Base-by-base conservation (phyloP, 2,329 filamentous ascomycete genomes). In the Alternaria consortialis region DNA sequence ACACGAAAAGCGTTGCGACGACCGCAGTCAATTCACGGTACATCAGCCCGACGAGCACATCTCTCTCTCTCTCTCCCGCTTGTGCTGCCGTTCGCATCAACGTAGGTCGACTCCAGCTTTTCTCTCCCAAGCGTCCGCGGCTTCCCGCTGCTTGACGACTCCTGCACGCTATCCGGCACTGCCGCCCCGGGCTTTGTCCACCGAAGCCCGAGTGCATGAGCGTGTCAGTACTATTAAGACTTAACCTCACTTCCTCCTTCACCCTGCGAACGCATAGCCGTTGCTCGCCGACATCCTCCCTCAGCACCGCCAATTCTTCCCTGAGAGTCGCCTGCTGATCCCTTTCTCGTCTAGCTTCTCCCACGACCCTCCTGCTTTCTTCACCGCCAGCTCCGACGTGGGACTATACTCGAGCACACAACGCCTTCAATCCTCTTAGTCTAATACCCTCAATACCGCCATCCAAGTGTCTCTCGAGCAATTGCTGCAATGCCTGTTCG, bases 401-500 rank as follows among this genome's bases (percentile, higher is more conserved):
- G 56, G 51, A 40, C 51, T 13, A 29, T 20, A 39, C 54, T 55
- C 48, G 36, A 58, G 46, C 42, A 42, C 44, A 50, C 53, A 12
- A 31, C 60, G 25, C 48, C 43, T 34, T 20, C 44, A 17, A 34
- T 57, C 52, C 47, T 46, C 40, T 12, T 13, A 36, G 36, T 47
- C 42, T 53, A 52, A 42, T 25, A 42, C 12, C 48, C 55, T 37
- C 50, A 53, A 51, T 44, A 27, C 56, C 29, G 47, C 34, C n/a
- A 40, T 39, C 48, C 37, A 23, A 43, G 20, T 25, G 31, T 46
- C 39, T 4, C 15, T 47, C 4, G 52, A 57, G 63, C 62, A 53
- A 67, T 62, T 67, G 66, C 69, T 77, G 74, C 84, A 80, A 89
- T 89, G 87, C 86, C 87, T 85, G 83, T 85, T 82, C 85, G 86